A percentile compares a stretch with the other conserved stretches of the same genome.
These are phyloP conservation scores for Coniochaeta prunicola DNA, from an alignment of 2,329 filamentous ascomycete species.

Conservation along the genomic window DNA sequence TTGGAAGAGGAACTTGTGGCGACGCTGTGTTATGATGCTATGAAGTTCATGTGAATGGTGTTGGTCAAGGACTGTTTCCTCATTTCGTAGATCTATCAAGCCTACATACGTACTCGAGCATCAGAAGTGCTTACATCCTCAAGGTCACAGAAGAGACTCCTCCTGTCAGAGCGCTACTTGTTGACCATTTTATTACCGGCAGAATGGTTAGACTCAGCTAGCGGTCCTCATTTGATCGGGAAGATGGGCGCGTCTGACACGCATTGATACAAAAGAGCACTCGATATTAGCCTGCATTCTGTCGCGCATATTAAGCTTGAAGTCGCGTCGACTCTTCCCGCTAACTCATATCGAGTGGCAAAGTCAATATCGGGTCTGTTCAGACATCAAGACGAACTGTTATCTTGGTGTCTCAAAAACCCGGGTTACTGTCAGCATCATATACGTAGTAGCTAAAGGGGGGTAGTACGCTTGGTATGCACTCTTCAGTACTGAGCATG, in stretches of 20 bases:
- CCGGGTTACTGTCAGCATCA: too few relatives aligned
- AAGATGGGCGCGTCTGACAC: neutral
- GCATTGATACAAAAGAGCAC: neutral
- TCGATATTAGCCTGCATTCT: neutral
- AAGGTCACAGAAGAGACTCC: too few relatives aligned
- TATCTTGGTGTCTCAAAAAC: too few relatives aligned
- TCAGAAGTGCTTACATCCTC: neutral
- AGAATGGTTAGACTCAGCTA: neutral
- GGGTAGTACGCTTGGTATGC: too few relatives aligned
- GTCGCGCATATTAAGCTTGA: neutral
- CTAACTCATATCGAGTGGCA: too few relatives aligned
- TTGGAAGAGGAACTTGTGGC: neutral
- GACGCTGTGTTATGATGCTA: neutral
- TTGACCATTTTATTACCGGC: neutral
- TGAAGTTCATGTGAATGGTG: neutral
- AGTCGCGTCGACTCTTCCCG: too few relatives aligned
- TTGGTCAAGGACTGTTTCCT: neutral
- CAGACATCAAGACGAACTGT: too few relatives aligned
- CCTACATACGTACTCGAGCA: neutral
- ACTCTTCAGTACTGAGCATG: too few relatives aligned
- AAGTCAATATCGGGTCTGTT: too few relatives aligned
- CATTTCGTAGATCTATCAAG: neutral
- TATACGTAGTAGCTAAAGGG: too few relatives aligned
- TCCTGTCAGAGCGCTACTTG: neutral
- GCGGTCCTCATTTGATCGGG: neutral